phyloP scores from a whole-genome alignment of 108 stramenopile species.

The Nannochloropsis granulata region DNA sequence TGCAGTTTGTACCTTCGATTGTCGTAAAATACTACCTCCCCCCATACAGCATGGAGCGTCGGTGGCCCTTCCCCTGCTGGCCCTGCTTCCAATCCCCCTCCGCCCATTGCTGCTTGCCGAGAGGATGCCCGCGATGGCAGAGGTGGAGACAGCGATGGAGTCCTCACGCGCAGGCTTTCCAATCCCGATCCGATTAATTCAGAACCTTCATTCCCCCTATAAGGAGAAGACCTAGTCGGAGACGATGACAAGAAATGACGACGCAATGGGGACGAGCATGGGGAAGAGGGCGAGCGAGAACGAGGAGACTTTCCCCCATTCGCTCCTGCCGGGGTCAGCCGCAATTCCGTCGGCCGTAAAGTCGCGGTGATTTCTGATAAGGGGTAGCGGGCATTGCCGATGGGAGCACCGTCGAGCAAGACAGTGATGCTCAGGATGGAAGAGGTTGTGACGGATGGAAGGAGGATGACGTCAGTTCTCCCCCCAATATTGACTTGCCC shows the following conservation, averaged over 20 bases:
- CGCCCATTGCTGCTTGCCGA: no score
- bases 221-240: no score
- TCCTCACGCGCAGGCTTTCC: no score
- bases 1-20: neutral
- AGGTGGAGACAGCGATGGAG: no score
- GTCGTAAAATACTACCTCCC: neutral
- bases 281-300: no score
- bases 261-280: no score
- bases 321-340: neutral
- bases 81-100: no score
- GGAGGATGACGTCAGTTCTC: neutral
- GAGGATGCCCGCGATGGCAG: no score
- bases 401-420: neutral
- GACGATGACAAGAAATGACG: no score
- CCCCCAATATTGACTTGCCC: neutral
- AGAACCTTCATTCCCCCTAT: no score
- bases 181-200: no score
- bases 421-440: neutral
- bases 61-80: neutral
- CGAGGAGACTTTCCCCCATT: no score
- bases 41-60: neutral
- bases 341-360: neutral
- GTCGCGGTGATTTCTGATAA: neutral
- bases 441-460: neutral
- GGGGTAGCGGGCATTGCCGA: neutral